These are phyloP conservation scores for Chrysanthemum lavandulifolium DNA, from an alignment of 129 eudicot genomes.

Conservation along the genomic window DNA sequence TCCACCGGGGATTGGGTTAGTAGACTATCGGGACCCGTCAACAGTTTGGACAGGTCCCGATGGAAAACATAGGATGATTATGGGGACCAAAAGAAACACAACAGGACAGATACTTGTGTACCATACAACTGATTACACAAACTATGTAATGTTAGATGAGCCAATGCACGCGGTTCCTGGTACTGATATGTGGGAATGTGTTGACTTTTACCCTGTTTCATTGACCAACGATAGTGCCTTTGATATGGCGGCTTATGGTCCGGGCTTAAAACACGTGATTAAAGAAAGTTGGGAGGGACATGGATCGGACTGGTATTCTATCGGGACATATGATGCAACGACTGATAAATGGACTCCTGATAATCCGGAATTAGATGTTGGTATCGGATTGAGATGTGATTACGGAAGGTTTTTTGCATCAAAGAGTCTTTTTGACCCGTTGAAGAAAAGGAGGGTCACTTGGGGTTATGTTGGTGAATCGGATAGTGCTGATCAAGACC, in stretches of 20 bases:
- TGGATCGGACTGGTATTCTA: conserved; percentile 63
- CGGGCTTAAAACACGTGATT: conserved; percentile 76
- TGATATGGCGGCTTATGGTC: conserved; percentile 66
- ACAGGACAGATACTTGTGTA: conserved; percentile 69
- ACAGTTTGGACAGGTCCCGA: conserved; percentile 81
- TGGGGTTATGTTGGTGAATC: conserved; percentile 87
- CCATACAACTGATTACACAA: conserved; percentile 57
- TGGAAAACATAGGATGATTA: conserved; percentile 66
- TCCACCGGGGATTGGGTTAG: conserved; percentile 63
- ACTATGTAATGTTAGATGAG: conserved; percentile 54
- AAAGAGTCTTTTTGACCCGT: conserved; percentile 73
- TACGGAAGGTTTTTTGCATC: conserved; percentile 87
- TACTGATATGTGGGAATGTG: conserved; percentile 99
- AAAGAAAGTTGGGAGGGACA: conserved; percentile 84
- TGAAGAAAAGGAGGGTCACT: conserved; percentile 58
- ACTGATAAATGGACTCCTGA: conserved; percentile 82
- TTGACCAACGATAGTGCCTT: conserved; percentile 46
- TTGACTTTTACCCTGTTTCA: conserved; percentile 87
- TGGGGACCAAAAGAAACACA: conserved; percentile 60
- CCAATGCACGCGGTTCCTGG: conserved; percentile 71
- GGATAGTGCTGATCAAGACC: conserved; percentile 55
- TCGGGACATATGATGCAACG: conserved; percentile 66
- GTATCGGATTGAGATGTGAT: conserved; percentile 76
- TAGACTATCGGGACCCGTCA: conserved; percentile 82
- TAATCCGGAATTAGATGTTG: conserved; percentile 75